These are phyloP conservation scores for Atkinsonella hypoxylon DNA, from an alignment of 2,329 filamentous ascomycete genomes.

Conservation along the genomic window DNA sequence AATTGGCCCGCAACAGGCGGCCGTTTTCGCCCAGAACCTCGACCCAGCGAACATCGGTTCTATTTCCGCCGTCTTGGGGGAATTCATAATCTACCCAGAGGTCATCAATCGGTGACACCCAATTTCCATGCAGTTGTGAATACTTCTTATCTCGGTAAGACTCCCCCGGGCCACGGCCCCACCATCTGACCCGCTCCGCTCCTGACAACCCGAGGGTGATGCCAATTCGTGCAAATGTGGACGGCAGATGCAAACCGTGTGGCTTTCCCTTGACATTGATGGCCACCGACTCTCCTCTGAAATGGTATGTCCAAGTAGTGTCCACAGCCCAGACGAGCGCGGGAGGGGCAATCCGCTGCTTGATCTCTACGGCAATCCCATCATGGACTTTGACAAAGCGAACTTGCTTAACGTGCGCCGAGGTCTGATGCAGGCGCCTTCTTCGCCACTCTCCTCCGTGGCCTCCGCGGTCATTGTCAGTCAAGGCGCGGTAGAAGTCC, in stretches of 20 bases:
- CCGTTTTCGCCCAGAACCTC: conserved; percentile 26
- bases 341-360: conserved; percentile 47
- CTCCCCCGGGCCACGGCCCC: conserved; percentile 54
- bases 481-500: conserved; percentile 52
- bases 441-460: conserved; percentile 47
- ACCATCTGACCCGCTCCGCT: conserved; percentile 42
- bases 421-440: conserved; percentile 32
- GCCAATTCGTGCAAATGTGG: conserved; percentile 51
- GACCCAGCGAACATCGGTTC: conserved; percentile 51
- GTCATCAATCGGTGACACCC: conserved; percentile 32
- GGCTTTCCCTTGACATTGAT: conserved; percentile 38
- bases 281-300: conserved; percentile 34
- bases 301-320: conserved; percentile 40
- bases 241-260: conserved; percentile 35
- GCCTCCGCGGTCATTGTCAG: conserved; percentile 50
- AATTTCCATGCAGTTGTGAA: conserved; percentile 46
- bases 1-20: conserved; percentile 30
- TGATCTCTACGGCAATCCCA: conserved; percentile 29
- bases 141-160: conserved; percentile 55
- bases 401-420: conserved; percentile 26
- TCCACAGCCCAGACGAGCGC: conserved; percentile 50
- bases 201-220: conserved; percentile 34
- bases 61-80: conserved; percentile 56
- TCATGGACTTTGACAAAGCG: conserved; percentile 20
- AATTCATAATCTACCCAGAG: conserved; percentile 53